These are phyloP conservation scores for Scheffersomyces segobiensis DNA, from an alignment of 1,139 yeast species.

Conservation along the genomic window DNA sequence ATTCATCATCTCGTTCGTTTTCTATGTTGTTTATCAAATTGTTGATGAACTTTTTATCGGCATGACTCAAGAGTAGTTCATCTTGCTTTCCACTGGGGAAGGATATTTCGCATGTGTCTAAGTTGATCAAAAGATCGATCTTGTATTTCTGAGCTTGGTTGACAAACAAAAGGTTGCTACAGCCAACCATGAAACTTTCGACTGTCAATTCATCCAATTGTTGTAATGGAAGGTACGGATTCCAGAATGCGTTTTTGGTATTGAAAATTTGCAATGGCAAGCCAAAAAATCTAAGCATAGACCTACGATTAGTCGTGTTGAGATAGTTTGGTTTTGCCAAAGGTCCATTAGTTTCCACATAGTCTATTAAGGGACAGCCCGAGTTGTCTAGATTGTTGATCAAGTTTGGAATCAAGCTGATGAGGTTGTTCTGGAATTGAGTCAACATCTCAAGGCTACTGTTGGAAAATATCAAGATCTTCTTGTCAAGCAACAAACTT, in stretches of 20 bases:
- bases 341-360: constrained; percentile 50
- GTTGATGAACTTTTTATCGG: constrained; percentile 77
- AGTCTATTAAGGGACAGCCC: constrained; percentile 75
- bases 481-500: constrained; percentile 73
- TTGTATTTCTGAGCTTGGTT: constrained; percentile 63
- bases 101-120: constrained; percentile 34
- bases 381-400: constrained; percentile 72
- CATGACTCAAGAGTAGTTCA: constrained; percentile 53
- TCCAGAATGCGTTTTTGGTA: constrained; percentile 79
- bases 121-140: constrained; percentile 43
- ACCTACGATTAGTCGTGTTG: constrained; percentile 73
- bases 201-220: constrained; percentile 77
- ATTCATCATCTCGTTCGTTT: constrained; percentile 23
- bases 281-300: constrained; percentile 80
- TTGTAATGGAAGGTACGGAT: constrained; percentile 90
- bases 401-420: constrained; percentile 76
- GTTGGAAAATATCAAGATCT: constrained; percentile 71
- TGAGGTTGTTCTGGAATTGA: constrained; percentile 69
- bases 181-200: constrained; percentile 75
- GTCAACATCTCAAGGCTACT: constrained; percentile 76
- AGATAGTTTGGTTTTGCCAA: constrained; percentile 66
- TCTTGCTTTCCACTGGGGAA: constrained; percentile 46
- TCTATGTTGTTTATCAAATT: constrained; percentile 25
- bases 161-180: constrained; percentile 78
- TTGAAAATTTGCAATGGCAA: constrained; percentile 86